Conservation (phyloP, 2,329 filamentous ascomycete genomes). For the Remersonia thermophila region DNA sequence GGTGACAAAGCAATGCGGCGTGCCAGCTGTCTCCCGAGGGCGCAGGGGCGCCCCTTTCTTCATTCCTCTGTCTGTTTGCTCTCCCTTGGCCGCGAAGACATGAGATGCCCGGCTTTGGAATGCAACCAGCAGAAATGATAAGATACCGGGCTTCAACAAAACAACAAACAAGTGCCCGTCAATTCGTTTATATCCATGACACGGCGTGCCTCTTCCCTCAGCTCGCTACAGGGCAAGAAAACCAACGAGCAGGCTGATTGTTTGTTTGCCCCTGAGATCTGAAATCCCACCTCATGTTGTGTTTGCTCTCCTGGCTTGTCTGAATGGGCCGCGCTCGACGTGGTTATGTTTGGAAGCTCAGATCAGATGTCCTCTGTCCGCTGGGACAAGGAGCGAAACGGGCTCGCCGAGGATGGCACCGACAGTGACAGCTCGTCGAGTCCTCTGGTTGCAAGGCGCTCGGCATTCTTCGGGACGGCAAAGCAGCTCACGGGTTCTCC, state of each 20-base stretch:
- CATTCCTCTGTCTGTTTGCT: conserved; percentile 6
- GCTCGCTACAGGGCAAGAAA: no score
- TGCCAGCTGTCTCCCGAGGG: no score
- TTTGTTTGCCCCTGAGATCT: no score
- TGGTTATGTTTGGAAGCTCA: background rate
- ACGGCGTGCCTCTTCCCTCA: no score
- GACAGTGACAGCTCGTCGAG: conserved; percentile 1
- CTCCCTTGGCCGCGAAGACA: conserved; percentile 1
- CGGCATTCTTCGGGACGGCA: background rate
- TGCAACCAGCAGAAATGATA: background rate
- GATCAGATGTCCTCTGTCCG: background rate
- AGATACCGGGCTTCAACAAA: conserved; percentile 1
- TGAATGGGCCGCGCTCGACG: no score
- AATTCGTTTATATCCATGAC: no score
- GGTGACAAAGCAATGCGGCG: no score
- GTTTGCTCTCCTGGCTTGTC: no score
- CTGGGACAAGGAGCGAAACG: background rate
- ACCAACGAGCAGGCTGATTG: no score
- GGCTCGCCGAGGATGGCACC: background rate
- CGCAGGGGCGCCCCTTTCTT: background rate
- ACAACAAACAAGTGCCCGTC: background rate
- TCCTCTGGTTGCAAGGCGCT: background rate
- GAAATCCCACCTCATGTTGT: no score
- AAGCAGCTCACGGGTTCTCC: conserved; percentile 1
- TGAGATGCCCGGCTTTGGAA: conserved; percentile 3